Percentiles rank a stretch among this genome's conserved stretches.
phyloP scores from a whole-genome alignment of 2,329 filamentous ascomycete species.

The Aspergillus neotritici region DNA sequence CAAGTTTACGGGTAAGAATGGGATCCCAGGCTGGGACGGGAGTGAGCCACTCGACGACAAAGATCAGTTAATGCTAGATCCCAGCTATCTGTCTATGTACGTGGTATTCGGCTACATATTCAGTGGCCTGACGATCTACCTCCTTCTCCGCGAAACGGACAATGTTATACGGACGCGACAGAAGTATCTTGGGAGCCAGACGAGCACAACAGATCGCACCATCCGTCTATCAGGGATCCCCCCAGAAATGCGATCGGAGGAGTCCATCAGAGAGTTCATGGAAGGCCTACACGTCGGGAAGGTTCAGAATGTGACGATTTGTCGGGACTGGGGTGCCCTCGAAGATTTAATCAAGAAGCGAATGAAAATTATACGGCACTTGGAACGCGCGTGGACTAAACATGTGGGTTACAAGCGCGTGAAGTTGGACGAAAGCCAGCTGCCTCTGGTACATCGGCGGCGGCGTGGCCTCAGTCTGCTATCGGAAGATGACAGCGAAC shows the following conservation, averaged over 20 bases:
- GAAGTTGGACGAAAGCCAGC: conserved; percentile 37
- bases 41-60: conserved; percentile 12
- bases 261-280: conserved; percentile 76
- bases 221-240: conserved; percentile 90
- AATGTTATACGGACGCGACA: conserved; percentile 81
- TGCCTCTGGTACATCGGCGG: conserved; percentile 49
- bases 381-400: conserved; percentile 80
- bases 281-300: conserved; percentile 84
- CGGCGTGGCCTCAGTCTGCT: conserved; percentile 29
- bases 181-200: conserved; percentile 86
- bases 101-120: conserved; percentile 94
- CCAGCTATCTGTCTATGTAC: conserved; percentile 80
- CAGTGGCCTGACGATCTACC: conserved; percentile 71
- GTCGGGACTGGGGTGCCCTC: conserved; percentile 76
- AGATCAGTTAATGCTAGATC: conserved; percentile 31
- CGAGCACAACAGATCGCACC: conserved; percentile 91
- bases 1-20: conserved; percentile 50
- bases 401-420: conserved; percentile 58
- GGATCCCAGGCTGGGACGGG: conserved; percentile 33
- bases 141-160: conserved; percentile 76
- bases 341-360: conserved; percentile 69
- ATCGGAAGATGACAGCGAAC: conserved; percentile 50
- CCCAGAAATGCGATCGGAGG: conserved; percentile 67
- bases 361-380: conserved; percentile 57
- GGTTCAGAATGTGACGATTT: conserved; percentile 81